phyloP scores from a whole-genome alignment of 1,139 yeast genomes.

The Saccharomyces hybrid region DNA sequence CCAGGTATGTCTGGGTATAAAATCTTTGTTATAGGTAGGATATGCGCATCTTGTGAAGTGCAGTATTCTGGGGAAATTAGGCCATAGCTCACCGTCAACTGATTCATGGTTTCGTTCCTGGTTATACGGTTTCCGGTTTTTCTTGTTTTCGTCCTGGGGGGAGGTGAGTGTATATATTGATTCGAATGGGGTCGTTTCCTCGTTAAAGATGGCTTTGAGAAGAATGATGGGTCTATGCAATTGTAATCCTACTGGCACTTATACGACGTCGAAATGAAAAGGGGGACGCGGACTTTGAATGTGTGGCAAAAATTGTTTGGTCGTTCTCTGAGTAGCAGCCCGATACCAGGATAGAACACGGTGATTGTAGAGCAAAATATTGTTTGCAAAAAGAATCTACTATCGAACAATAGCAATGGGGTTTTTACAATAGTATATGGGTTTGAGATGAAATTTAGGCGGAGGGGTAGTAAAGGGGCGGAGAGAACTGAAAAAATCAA shows the following conservation, averaged over 20 bases:
- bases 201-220: neutral
- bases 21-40: conserved; percentile 31
- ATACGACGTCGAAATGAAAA: neutral
- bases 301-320: neutral
- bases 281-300: neutral
- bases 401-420: neutral
- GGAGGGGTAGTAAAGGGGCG: conserved; percentile 2
- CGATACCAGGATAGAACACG: neutral
- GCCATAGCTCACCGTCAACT: conserved; percentile 29
- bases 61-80: conserved; percentile 22
- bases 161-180: neutral
- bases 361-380: neutral
- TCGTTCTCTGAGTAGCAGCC: neutral
- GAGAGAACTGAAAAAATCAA: neutral
- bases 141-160: too few species aligned
- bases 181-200: neutral
- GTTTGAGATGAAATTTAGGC: neutral
- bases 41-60: conserved; percentile 22
- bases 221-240: neutral
- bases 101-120: conserved; percentile 13
- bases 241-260: neutral
- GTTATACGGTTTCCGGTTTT: neutral
- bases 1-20: conserved; percentile 15
- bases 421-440: neutral
- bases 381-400: neutral